Evolutionary conservation across 2,329 filamentous ascomycete genomes (phyloP).

Genomic region (Pyrenochaeta sp.): DNA sequence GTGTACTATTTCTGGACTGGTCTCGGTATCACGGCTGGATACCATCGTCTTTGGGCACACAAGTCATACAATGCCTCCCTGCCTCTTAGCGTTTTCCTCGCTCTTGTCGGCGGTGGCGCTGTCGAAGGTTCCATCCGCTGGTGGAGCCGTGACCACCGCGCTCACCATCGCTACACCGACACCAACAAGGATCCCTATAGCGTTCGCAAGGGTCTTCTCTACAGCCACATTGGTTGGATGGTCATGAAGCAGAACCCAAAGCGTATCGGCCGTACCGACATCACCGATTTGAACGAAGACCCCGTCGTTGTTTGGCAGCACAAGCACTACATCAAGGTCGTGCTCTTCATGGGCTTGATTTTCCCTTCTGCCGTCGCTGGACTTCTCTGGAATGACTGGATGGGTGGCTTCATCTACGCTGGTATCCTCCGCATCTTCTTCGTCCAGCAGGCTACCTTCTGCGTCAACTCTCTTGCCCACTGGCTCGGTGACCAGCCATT

Average conservation of each 20-base stretch:
- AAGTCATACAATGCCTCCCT: slow-evolving; percentile 55
- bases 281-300: slow-evolving; percentile 60
- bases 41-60: slow-evolving; percentile 78
- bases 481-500: slow-evolving; percentile 59
- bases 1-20: slow-evolving; percentile 86
- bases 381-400: slow-evolving; percentile 58
- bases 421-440: slow-evolving; percentile 62
- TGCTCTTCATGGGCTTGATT: slow-evolving; percentile 57
- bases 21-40: slow-evolving; percentile 66
- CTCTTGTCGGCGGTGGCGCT: slow-evolving; percentile 56
- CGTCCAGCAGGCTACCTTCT: slow-evolving; percentile 63
- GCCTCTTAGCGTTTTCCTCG: slow-evolving; percentile 58
- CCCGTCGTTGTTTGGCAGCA: slow-evolving; percentile 60
- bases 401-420: slow-evolving; percentile 60
- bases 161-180: slow-evolving; percentile 62
- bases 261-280: slow-evolving; percentile 60
- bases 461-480: slow-evolving; percentile 62
- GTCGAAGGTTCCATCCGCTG: slow-evolving; percentile 60
- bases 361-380: slow-evolving; percentile 59
- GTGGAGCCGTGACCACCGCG: slow-evolving; percentile 60
- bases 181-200: slow-evolving; percentile 62
- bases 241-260: slow-evolving; percentile 64
- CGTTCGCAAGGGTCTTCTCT: slow-evolving; percentile 60
- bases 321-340: slow-evolving; percentile 57
- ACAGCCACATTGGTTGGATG: slow-evolving; percentile 62